Evolutionary conservation across 805 yeast species (phyloP), one percentile per base, ranked within the genome.

Genomic region (Teunomyces funiuensis): DNA sequence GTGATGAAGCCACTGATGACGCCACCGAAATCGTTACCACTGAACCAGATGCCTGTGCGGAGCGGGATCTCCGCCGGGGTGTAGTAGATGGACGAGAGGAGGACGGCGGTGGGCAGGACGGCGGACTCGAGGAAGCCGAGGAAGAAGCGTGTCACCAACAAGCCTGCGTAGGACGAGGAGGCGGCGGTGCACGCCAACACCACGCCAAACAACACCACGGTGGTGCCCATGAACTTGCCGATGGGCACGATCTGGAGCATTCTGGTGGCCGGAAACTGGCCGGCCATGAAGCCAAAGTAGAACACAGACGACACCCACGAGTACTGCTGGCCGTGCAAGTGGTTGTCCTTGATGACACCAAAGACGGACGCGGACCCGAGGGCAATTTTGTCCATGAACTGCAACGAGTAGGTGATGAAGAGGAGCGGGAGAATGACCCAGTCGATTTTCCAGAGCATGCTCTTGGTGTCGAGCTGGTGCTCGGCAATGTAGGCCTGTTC

Each of bases 271-370:
- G 46, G 46, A 15, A 39, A 20, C 40, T 28, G 27, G 8, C 46
- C 46, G 5, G 23, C 39, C 10, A 45, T 17, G 19, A 25, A 42
- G 3, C 49, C 49, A 28, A 45, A 37, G 40, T 39, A 45, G 14
- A 45, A 28, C 20, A 45, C 36, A n/a, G 46, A 39, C 6, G 37
- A 26, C 2, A 40, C 41, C 49, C 49, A 45, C 17, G 49, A 43
- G 23, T 42, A 42, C 26, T 45, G 36, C 23, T 34, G 38, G 20
- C 48, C 48, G 28, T 10, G 13, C 17, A 44, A 27, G 16, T 39
- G 18, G 19, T 36, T 30, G 30, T 44, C 47, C 11, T 18, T n/a
- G 15, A n/a, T 22, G 28, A 40, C 25, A 19, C 43, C 43, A 28
- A 28, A 44, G 11, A 44, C 22, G 3, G 44, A 38, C 7, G 47